Evolutionary conservation across 805 yeast species (phyloP).

Genomic region (Wickerhamomyces alni): DNA sequence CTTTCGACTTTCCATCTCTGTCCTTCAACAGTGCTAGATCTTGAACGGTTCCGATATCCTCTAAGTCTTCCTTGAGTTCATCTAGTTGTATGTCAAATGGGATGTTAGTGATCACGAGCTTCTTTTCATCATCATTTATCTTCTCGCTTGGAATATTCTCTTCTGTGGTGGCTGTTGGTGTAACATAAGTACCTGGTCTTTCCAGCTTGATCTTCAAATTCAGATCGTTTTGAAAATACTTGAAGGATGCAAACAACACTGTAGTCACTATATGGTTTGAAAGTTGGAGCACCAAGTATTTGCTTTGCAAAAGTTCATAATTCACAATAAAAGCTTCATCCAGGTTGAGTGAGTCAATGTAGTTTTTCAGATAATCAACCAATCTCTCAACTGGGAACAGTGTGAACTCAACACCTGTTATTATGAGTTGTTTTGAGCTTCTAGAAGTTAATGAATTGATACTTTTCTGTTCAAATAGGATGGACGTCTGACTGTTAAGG

Average conservation of each 20-base stretch:
- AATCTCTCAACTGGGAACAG: conserved; percentile 30
- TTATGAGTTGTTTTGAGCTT: conserved; percentile 21
- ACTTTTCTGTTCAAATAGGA: conserved; percentile 28
- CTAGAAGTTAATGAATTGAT: conserved; percentile 23
- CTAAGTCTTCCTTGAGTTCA: conserved; percentile 35
- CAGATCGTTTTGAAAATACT: conserved; percentile 27
- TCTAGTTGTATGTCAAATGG: conserved; percentile 38
- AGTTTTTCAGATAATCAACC: conserved; percentile 39
- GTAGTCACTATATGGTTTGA: conserved; percentile 50
- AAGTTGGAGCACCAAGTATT: conserved; percentile 44
- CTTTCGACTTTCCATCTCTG: conserved; percentile 43
- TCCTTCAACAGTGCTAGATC: conserved; percentile 40
- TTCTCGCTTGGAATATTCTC: conserved; percentile 24
- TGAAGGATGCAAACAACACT: conserved; percentile 38
- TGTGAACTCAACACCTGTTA: conserved; percentile 26
- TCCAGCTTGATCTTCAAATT: conserved; percentile 26
- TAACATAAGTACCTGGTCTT: conserved; percentile 43
- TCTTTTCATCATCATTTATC: conserved; percentile 1
- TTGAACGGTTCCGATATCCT: conserved; percentile 33
- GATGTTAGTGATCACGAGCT: conserved; percentile 37
- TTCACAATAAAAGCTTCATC: conserved; percentile 34
- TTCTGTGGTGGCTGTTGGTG: conserved; percentile 23
- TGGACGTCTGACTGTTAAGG: conserved; percentile 24
- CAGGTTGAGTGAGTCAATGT: conserved; percentile 37
- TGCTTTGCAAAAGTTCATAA: conserved; percentile 27